phyloP scores from a whole-genome alignment of 345 rosid species.

The Carallia pectinifolia region DNA sequence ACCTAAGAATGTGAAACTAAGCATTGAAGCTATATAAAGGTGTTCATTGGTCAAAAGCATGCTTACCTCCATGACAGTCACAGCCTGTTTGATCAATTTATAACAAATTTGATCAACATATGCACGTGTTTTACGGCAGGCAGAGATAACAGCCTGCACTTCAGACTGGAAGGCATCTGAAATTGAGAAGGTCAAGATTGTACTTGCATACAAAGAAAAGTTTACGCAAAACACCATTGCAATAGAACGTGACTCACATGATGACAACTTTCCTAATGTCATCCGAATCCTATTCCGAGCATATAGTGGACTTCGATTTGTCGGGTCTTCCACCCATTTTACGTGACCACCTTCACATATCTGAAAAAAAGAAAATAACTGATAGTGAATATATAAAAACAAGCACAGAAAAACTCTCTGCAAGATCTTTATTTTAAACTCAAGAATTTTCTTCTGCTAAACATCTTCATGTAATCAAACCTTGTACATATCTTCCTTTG shows the following conservation, averaged over 20 bases:
- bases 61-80: conserved; percentile 64
- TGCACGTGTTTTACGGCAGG: conserved; percentile 65
- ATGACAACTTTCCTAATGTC: conserved; percentile 53
- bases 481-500: conserved; percentile 83
- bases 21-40: conserved; percentile 1
- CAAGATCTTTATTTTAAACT: not conserved
- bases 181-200: conserved; percentile 15
- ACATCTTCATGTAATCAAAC: conserved; percentile 28
- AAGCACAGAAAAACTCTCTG: not conserved
- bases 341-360: conserved; percentile 51
- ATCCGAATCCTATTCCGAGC: conserved; percentile 82
- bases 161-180: conserved; percentile 66
- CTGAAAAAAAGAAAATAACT: conserved; percentile 34
- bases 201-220: conserved; percentile 1
- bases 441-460: not conserved
- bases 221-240: not conserved
- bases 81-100: conserved; percentile 49
- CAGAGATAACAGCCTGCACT: conserved; percentile 57
- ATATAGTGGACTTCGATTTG: conserved; percentile 65
- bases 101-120: conserved; percentile 57
- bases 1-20: conserved; percentile 2
- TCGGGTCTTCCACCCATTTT: conserved; percentile 90
- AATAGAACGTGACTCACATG: conserved; percentile 47
- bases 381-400: conserved; percentile 1
- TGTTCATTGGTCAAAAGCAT: conserved; percentile 6